These are phyloP conservation scores for Solanum appendiculatum DNA, from an alignment of 257 asterid species.

Conservation along the genomic window DNA sequence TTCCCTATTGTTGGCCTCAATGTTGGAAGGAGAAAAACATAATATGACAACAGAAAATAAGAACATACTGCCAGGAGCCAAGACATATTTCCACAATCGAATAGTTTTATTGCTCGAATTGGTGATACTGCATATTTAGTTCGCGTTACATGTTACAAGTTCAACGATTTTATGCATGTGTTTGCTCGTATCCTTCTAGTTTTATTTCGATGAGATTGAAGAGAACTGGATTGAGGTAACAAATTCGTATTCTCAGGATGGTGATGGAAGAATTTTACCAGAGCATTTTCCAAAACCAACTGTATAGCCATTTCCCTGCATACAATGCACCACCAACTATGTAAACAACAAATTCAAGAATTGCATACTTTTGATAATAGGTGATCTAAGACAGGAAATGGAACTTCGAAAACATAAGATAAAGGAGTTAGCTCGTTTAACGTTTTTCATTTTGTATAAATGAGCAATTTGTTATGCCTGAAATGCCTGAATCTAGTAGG, in stretches of 20 bases:
- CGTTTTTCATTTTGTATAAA: neutral
- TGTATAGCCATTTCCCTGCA: constrained; percentile 20
- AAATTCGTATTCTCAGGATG: neutral
- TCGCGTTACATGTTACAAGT: neutral
- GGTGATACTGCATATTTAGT: neutral
- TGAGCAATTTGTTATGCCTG: neutral
- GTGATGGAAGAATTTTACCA: constrained; percentile 27
- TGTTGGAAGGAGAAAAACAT: neutral
- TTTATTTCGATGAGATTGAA: neutral
- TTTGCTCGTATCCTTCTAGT: neutral
- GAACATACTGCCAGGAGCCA: neutral
- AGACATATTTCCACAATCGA: neutral
- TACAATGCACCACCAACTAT: neutral
- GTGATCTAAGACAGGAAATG: neutral
- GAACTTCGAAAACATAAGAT: neutral
- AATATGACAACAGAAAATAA: neutral
- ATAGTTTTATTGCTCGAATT: neutral
- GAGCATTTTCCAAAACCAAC: constrained; percentile 31
- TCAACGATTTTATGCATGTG: neutral
- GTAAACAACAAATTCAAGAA: neutral
- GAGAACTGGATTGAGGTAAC: neutral
- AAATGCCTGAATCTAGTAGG: neutral
- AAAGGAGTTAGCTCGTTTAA: neutral
- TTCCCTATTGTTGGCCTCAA: neutral
- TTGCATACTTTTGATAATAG: neutral